Conservation (phyloP, 176 grass and related monocot genomes). For the Guadua angustifolia region DNA sequence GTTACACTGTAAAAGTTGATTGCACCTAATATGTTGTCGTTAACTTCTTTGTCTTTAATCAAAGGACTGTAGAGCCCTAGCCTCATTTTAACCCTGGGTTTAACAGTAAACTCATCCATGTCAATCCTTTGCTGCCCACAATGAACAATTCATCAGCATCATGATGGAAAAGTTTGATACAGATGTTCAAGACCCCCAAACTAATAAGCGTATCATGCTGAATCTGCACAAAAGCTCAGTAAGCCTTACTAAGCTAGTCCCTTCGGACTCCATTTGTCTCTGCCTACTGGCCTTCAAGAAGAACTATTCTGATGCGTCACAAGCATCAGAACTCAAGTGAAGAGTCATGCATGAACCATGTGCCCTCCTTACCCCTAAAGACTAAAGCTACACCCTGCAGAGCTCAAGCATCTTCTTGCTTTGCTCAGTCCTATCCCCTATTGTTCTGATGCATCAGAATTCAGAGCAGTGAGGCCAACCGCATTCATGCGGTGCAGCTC, state of each 20-base stretch:
- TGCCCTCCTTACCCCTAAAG: background rate
- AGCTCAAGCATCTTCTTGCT: background rate
- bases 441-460: conserved; percentile 3
- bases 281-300: conserved; percentile 2
- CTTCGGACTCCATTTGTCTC: conserved; percentile 6
- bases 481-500: background rate
- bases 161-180: background rate
- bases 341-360: conserved; percentile 24
- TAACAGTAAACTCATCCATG: background rate
- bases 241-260: background rate
- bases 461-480: conserved; percentile 2
- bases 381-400: background rate
- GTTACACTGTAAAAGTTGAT: background rate
- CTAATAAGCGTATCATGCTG: background rate
- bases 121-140: background rate
- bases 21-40: background rate
- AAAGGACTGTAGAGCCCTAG: background rate
- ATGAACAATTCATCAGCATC: background rate
- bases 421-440: background rate
- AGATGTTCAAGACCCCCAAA: background rate
- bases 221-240: background rate
- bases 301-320: conserved; percentile 10
- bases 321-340: background rate
- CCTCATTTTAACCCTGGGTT: background rate
- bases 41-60: background rate